Conservation (phyloP, 2,329 filamentous ascomycete genomes). For the Aschersonia sp. region DNA sequence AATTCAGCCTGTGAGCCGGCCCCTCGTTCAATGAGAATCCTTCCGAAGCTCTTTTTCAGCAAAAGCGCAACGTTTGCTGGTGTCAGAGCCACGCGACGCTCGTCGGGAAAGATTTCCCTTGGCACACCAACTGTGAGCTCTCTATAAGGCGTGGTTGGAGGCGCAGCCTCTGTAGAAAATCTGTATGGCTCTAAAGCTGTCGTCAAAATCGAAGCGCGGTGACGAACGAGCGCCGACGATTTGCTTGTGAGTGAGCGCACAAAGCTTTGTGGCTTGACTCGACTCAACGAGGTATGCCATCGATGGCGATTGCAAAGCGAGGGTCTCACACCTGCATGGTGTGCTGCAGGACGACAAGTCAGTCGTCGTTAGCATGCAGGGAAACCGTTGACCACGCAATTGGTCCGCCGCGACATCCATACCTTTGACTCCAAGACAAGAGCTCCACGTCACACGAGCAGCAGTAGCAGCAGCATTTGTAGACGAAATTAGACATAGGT, state of each 20-base stretch:
- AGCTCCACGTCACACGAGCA: conserved; percentile 11
- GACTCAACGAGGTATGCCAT: conserved; percentile 22
- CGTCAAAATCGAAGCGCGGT: conserved; percentile 20
- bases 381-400: background rate
- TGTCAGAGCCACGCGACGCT: conserved; percentile 72
- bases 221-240: conserved; percentile 22
- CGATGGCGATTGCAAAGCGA: conserved; percentile 14
- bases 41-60: conserved; percentile 71
- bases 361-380: background rate
- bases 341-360: no score
- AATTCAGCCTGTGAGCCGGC: conserved; percentile 70
- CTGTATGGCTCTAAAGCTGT: conserved; percentile 11
- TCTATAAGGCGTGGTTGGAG: conserved; percentile 47
- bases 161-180: conserved; percentile 24
- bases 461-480: conserved; percentile 3
- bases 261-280: conserved; percentile 13
- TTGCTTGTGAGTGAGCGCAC: conserved; percentile 13
- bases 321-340: conserved; percentile 5
- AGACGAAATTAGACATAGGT: conserved; percentile 13
- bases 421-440: conserved; percentile 6
- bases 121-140: conserved; percentile 67
- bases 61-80: conserved; percentile 71
- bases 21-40: conserved; percentile 64
- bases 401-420: background rate
- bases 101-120: conserved; percentile 61